phyloP scores from a whole-genome alignment of 768 basidiomycete genomes.

The Dictyophora rubrovolvata region DNA sequence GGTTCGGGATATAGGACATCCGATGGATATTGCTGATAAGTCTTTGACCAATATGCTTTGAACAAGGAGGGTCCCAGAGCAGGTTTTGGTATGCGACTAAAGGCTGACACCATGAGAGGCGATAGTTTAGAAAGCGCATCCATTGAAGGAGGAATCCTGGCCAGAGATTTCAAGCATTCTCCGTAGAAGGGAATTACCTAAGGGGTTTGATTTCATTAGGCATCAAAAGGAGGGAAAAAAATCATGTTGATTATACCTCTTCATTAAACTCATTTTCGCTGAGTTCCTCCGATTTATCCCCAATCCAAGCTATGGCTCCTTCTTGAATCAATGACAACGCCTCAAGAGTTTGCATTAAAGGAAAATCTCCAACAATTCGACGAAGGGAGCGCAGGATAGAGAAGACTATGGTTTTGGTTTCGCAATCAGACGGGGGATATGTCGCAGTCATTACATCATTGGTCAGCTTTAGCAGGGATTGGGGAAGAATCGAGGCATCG shows the following conservation, averaged over 20 bases:
- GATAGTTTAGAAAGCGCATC: conserved; percentile 38
- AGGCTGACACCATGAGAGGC: conserved; percentile 46
- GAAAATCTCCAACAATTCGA: conserved; percentile 45
- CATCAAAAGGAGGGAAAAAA: background rate
- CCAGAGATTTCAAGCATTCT: conserved; percentile 42
- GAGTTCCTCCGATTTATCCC: conserved; percentile 45
- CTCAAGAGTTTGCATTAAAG: conserved; percentile 32
- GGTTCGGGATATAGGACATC: conserved; percentile 43
- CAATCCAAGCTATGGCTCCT: conserved; percentile 50
- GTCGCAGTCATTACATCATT: conserved; percentile 47
- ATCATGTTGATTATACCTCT: conserved; percentile 34
- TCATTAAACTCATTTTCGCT: conserved; percentile 43
- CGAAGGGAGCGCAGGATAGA: conserved; percentile 56
- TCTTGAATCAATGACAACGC: conserved; percentile 44
- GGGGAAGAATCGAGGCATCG: conserved; percentile 36
- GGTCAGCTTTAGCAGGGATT: conserved; percentile 44
- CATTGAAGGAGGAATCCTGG: conserved; percentile 31
- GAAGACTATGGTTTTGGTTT: conserved; percentile 40
- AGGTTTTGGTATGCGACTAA: conserved; percentile 43
- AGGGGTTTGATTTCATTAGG: background rate
- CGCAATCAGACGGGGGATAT: conserved; percentile 52
- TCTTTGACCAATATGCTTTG: conserved; percentile 48
- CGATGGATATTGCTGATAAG: conserved; percentile 35
- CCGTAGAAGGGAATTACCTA: conserved; percentile 60
- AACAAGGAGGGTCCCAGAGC: conserved; percentile 40